phyloP scores from a whole-genome alignment of 768 basidiomycete genomes.

The Naganishia randhawae region DNA sequence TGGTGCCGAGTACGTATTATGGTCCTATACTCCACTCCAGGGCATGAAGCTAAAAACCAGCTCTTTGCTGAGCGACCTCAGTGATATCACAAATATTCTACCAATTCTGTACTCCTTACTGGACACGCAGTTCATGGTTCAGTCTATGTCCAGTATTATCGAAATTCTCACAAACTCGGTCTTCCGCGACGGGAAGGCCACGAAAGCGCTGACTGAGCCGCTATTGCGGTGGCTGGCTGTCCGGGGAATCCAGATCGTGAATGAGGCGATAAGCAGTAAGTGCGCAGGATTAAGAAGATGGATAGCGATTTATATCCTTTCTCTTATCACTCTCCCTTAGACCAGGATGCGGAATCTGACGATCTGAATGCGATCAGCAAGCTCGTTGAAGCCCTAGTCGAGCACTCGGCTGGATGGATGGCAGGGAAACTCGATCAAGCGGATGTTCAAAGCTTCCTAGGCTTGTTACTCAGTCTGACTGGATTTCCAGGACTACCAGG shows the following conservation, averaged over 20 bases:
- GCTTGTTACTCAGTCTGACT: slow-evolving; percentile 68
- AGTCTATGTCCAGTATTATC: slow-evolving; percentile 65
- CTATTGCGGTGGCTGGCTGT: slow-evolving; percentile 68
- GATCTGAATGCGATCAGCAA: slow-evolving; percentile 72
- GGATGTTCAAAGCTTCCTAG: slow-evolving; percentile 67
- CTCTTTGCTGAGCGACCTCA: slow-evolving; percentile 38
- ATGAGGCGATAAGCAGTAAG: slow-evolving; percentile 51
- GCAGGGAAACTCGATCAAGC: slow-evolving; percentile 61
- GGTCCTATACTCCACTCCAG: not conserved
- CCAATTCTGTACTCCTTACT: slow-evolving; percentile 62
- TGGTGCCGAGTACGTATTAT: slow-evolving; percentile 60
- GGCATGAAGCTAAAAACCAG: slow-evolving; percentile 11
- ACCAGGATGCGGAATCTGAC: slow-evolving; percentile 50
- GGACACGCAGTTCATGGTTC: slow-evolving; percentile 60
- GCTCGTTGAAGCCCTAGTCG: slow-evolving; percentile 73
- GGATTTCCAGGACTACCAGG: slow-evolving; percentile 71
- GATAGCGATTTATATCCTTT: not conserved
- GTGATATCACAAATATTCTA: slow-evolving; percentile 62
- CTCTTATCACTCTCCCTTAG: slow-evolving; percentile 36
- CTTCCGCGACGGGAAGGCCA: slow-evolving; percentile 66
- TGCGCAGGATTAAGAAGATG: not conserved
- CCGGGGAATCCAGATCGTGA: slow-evolving; percentile 58
- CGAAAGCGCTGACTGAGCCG: slow-evolving; percentile 73
- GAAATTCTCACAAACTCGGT: slow-evolving; percentile 74
- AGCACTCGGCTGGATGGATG: slow-evolving; percentile 77